A percentile compares a stretch with the other conserved stretches of the same genome.
Conservation (phyloP, 2,329 filamentous ascomycete genomes). For the Zelopaecilomyces penicillatus region DNA sequence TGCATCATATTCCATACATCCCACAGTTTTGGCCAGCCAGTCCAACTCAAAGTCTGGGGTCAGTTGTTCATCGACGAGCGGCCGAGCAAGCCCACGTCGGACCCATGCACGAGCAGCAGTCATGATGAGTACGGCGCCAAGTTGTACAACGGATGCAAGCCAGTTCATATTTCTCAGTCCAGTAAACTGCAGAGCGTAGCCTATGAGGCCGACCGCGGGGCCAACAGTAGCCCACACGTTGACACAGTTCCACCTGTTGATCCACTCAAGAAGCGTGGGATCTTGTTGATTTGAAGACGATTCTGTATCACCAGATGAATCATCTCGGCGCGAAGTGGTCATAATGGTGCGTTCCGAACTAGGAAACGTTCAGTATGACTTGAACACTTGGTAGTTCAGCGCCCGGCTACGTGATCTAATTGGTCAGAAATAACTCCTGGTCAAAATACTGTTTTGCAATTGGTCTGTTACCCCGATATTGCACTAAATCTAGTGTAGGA, state of each 20-base stretch:
- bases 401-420: no score
- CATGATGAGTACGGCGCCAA: not conserved
- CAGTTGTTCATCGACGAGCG: not conserved
- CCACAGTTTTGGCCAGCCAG: slow-evolving; percentile 1
- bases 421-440: no score
- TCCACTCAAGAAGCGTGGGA: no score
- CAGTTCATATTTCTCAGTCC: slow-evolving; percentile 9
- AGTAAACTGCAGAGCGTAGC: slow-evolving; percentile 21
- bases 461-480: no score
- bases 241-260: no score
- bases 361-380: not conserved
- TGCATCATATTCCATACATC: not conserved
- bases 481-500: no score
- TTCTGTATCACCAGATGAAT: no score
- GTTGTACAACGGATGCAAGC: slow-evolving; percentile 1
- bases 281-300: no score
- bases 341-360: not conserved
- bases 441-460: no score
- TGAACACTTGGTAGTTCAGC: not conserved
- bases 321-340: not conserved
- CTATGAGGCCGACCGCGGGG: slow-evolving; percentile 12
- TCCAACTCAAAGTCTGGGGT: not conserved
- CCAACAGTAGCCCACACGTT: not conserved
- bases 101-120: not conserved
- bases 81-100: not conserved